phyloP scores from a whole-genome alignment of 768 basidiomycete genomes.

The Trametes coccinea region DNA sequence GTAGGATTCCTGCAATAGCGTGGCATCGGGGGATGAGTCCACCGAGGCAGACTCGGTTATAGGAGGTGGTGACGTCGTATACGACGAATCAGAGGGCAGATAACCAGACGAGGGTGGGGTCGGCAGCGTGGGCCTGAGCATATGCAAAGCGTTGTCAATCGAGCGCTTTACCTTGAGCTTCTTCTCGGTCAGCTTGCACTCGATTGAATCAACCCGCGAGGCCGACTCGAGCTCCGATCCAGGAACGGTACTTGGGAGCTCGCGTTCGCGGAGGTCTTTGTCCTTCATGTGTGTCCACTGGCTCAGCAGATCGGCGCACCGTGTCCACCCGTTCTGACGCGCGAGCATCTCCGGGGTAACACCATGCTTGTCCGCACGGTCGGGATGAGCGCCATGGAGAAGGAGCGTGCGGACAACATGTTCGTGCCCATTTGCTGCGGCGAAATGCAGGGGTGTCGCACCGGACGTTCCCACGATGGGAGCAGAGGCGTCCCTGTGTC shows the following conservation, averaged over 20 bases:
- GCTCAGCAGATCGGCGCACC: constrained; percentile 73
- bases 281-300: constrained; percentile 67
- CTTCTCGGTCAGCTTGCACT: constrained; percentile 23
- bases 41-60: constrained; percentile 7
- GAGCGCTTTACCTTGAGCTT: constrained; percentile 76
- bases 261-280: constrained; percentile 57
- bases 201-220: constrained; percentile 15
- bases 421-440: constrained; percentile 91
- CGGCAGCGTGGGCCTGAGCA: constrained; percentile 39
- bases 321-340: constrained; percentile 73
- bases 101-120: constrained; percentile 30
- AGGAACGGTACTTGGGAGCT: constrained; percentile 25
- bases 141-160: constrained; percentile 66
- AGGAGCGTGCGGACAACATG: constrained; percentile 78
- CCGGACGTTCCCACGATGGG: constrained; percentile 84
- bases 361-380: constrained; percentile 88
- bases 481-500: constrained; percentile 60
- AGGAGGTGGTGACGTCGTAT: constrained; percentile 20
- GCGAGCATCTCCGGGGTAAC: constrained; percentile 86
- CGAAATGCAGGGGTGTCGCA: constrained; percentile 94
- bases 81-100: constrained; percentile 25
- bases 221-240: constrained; percentile 10
- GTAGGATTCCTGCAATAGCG: constrained; percentile 26
- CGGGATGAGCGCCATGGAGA: constrained; percentile 78
- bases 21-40: constrained; percentile 31